A percentile compares a stretch with the other conserved stretches of the same genome.
phyloP scores from a whole-genome alignment of 2,329 filamentous ascomycete species.

The Aspergillus pseudotamarii region DNA sequence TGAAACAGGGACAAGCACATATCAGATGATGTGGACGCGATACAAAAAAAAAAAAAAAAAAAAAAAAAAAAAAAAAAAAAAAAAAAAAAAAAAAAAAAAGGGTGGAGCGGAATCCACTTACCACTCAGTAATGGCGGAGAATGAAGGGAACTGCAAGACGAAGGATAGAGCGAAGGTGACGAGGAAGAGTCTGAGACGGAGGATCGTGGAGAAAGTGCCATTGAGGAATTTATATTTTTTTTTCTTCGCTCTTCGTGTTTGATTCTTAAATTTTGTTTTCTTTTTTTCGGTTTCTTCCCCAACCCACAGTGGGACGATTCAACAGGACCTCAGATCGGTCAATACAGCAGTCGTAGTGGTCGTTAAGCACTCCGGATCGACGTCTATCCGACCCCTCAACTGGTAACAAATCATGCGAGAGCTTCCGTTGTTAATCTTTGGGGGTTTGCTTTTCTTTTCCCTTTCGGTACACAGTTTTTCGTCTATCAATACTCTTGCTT shows the following conservation, averaged over 20 bases:
- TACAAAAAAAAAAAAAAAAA: neutral
- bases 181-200: slow-evolving; percentile 24
- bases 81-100: neutral
- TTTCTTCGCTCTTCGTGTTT: neutral
- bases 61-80: too few relatives aligned
- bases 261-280: neutral
- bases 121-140: slow-evolving; percentile 21
- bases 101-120: slow-evolving; percentile 13
- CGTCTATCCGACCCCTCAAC: neutral
- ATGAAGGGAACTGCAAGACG: slow-evolving; percentile 32
- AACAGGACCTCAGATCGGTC: neutral
- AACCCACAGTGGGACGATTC: neutral
- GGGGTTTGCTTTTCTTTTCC: neutral
- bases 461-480: neutral
- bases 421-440: neutral
- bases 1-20: too few relatives aligned
- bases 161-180: slow-evolving; percentile 32
- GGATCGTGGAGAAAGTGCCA: slow-evolving; percentile 19
- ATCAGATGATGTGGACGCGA: neutral
- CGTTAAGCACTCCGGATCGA: neutral
- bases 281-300: neutral
- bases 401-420: neutral
- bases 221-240: slow-evolving; percentile 13
- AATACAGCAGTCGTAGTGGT: neutral
- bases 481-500: neutral